Percentiles rank a stretch among this genome's conserved stretches.
phyloP scores from a whole-genome alignment of 2,329 filamentous ascomycete species.

The Cytospora paraplurivora region DNA sequence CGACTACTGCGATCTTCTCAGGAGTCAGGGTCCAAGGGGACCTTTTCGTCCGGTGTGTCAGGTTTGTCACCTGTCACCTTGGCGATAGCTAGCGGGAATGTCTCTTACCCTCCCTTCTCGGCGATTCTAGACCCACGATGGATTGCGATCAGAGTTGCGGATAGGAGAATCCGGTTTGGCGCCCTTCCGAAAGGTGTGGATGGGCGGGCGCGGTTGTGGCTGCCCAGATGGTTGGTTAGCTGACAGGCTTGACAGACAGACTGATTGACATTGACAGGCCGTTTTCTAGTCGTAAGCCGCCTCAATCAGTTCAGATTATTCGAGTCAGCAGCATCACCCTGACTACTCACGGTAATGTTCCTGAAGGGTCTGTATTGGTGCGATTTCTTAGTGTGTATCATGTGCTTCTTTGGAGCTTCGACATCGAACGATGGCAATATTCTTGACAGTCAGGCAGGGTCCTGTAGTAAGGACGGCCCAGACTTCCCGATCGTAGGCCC shows the following conservation, averaged over 20 bases:
- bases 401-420: not conserved
- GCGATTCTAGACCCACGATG: not conserved
- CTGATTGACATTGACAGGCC: not conserved
- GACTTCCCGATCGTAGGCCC: not conserved
- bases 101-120: not conserved
- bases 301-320: not conserved
- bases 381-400: not conserved
- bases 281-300: too few species aligned
- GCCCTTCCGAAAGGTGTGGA: not conserved
- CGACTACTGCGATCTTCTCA: not conserved
- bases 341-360: not conserved
- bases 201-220: not conserved
- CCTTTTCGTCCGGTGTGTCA: not conserved
- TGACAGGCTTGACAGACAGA: too few species aligned
- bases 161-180: not conserved
- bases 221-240: not conserved
- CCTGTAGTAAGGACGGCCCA: not conserved
- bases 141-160: not conserved
- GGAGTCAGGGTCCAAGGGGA: not conserved
- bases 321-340: not conserved
- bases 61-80: slow-evolving; percentile 1
- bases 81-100: not conserved
- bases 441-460: not conserved
- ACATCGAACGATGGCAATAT: not conserved
- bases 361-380: not conserved